A percentile compares a stretch with the other conserved stretches of the same genome.
Evolutionary conservation across 208 protist genomes (phyloP).

Genomic region (Trypanosoma cruzi): DNA sequence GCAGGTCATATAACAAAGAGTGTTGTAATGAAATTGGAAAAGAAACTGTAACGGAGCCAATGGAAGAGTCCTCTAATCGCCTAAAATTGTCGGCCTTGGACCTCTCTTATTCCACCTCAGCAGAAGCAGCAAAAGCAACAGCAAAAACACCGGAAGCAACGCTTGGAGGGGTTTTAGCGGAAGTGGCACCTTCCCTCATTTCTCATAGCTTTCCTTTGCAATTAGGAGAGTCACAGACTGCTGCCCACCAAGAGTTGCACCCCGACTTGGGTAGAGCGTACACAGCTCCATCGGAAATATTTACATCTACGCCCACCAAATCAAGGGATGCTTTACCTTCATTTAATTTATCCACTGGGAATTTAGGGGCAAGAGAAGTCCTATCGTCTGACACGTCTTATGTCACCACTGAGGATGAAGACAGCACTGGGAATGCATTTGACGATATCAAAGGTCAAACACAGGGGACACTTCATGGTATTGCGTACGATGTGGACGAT

Average conservation of each 20-base stretch:
- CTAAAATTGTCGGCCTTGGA: neutral
- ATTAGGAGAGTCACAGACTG: neutral
- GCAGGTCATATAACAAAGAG: neutral
- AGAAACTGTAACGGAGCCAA: neutral
- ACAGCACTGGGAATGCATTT: neutral
- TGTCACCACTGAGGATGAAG: constrained; percentile 12
- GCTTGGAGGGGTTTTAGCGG: neutral
- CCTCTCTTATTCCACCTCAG: neutral
- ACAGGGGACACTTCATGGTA: constrained; percentile 37
- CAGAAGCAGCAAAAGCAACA: neutral
- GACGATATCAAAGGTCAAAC: neutral
- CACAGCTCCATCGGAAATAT: neutral
- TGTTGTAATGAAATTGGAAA: neutral
- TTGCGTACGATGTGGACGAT: constrained; percentile 65
- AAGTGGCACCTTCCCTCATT: neutral
- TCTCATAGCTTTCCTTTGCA: neutral
- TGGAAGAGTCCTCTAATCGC: neutral
- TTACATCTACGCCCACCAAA: neutral
- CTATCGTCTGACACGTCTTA: neutral
- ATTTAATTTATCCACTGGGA: neutral
- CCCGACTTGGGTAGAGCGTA: neutral
- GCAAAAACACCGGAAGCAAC: neutral
- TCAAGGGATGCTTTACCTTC: neutral
- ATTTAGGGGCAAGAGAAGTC: neutral
- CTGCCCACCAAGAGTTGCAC: neutral